Conservation (phyloP, 139 green algal species). For the Asterochloris sp. region DNA sequence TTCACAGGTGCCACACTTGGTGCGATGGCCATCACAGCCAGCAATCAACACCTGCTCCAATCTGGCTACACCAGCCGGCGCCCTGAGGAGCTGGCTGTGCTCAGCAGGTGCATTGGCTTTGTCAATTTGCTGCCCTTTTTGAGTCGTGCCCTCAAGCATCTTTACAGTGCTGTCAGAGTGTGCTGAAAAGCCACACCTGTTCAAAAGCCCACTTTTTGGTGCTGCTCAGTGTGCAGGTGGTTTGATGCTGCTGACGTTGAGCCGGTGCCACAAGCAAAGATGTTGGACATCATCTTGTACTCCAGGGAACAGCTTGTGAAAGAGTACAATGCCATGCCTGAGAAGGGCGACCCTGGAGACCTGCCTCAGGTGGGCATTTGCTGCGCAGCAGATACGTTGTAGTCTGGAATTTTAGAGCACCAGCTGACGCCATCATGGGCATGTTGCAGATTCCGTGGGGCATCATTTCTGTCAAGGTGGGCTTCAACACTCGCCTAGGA, state of each 20-base stretch:
- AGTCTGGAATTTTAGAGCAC: conserved; percentile 20
- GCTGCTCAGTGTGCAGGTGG: conserved; percentile 44
- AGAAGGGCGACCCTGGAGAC: conserved; percentile 27
- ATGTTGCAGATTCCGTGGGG: too few relatives aligned
- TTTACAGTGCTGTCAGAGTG: too few relatives aligned
- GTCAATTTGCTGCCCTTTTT: background rate
- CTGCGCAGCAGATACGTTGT: background rate
- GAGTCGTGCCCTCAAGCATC: background rate
- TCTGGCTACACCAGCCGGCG: conserved; percentile 70
- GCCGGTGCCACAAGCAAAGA: conserved; percentile 58
- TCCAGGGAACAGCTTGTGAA: conserved; percentile 80
- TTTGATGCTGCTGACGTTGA: conserved; percentile 60
- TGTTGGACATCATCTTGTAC: conserved; percentile 95
- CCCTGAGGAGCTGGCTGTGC: conserved; percentile 82
- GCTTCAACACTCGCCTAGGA: too few relatives aligned
- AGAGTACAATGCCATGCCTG: conserved; percentile 71
- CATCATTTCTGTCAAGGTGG: too few relatives aligned
- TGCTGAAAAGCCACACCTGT: too few relatives aligned
- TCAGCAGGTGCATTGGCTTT: conserved; percentile 50
- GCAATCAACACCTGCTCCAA: conserved; percentile 69
- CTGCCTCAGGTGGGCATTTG: conserved; percentile 2
- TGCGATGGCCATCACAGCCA: conserved; percentile 66
- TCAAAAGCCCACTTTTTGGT: too few relatives aligned
- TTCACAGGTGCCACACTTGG: conserved; percentile 64
- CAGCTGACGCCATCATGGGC: too few relatives aligned